phyloP scores from a whole-genome alignment of 257 asterid species.

The Forsythia suspensa region DNA sequence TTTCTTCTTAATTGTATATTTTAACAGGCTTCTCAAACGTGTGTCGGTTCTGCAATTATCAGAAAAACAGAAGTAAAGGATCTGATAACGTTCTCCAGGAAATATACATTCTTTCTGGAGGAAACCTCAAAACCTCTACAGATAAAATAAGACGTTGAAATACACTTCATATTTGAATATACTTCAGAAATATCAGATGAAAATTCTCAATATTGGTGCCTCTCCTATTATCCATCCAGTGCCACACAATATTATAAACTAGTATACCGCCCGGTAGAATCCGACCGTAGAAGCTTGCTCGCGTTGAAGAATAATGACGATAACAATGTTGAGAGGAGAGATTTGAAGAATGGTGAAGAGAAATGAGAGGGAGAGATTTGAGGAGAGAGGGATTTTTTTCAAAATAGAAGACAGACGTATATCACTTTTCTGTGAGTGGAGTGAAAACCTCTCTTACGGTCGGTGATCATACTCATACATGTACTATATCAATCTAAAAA shows the following conservation, averaged over 20 bases:
- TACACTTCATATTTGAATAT: background rate
- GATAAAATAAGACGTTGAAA: background rate
- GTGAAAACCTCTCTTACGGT: no score
- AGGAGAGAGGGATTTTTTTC: no score
- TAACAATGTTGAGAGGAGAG: no score
- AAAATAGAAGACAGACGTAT: no score
- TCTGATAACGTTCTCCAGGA: background rate
- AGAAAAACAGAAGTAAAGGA: background rate
- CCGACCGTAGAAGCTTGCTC: no score
- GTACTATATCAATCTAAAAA: background rate
- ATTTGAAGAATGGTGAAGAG: no score
- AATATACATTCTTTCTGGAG: background rate
- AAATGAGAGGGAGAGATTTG: no score
- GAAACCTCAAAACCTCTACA: background rate
- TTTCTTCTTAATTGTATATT: conserved; percentile 37
- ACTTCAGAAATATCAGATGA: background rate
- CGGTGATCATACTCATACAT: background rate
- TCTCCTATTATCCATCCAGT: background rate
- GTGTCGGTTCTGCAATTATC: conserved; percentile 29
- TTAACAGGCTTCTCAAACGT: conserved; percentile 45
- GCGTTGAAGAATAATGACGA: no score
- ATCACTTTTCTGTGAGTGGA: no score
- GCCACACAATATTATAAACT: background rate
- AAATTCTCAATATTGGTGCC: background rate
- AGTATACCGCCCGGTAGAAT: no score